Evolutionary conservation across 1,284 basidiomycete genomes (phyloP).

Genomic region (Cryptococcus wingfieldii): DNA sequence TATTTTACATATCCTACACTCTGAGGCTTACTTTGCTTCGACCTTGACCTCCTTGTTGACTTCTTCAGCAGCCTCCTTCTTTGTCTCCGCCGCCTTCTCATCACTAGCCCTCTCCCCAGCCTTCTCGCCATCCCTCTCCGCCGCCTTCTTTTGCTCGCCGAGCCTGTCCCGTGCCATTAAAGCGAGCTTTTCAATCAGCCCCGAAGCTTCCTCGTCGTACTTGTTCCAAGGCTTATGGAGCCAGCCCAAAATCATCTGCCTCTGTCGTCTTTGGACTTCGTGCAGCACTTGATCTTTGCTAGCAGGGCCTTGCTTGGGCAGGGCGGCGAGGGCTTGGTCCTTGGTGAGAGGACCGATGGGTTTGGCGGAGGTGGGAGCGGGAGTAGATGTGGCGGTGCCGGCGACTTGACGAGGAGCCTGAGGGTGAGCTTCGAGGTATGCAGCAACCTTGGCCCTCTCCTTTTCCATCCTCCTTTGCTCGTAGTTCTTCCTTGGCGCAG

Average conservation of each 20-base stretch:
- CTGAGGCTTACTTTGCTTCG: too few relatives aligned
- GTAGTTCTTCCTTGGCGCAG: slow-evolving; percentile 18
- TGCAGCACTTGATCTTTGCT: slow-evolving; percentile 22
- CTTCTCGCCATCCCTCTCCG: too few relatives aligned
- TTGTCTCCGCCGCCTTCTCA: too few relatives aligned
- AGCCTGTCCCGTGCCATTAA: slow-evolving; percentile 13
- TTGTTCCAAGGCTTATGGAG: slow-evolving; percentile 29
- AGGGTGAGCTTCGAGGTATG: slow-evolving; percentile 10
- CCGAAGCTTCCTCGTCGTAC: slow-evolving; percentile 28
- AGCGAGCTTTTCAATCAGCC: slow-evolving; percentile 18
- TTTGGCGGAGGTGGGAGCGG: neutral
- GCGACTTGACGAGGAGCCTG: slow-evolving; percentile 1
- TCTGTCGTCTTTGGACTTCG: slow-evolving; percentile 27
- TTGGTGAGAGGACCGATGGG: slow-evolving; percentile 26
- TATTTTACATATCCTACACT: too few relatives aligned
- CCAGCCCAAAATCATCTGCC: slow-evolving; percentile 30
- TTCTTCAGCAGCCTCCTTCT: too few relatives aligned
- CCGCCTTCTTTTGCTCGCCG: slow-evolving; percentile 5
- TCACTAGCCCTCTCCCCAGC: too few relatives aligned
- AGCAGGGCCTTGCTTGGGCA: slow-evolving; percentile 24
- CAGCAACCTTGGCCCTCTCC: slow-evolving; percentile 30
- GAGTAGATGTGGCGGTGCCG: neutral
- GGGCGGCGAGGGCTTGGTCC: slow-evolving; percentile 22
- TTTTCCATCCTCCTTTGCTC: slow-evolving; percentile 27
- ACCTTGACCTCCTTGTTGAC: too few relatives aligned